These are phyloP conservation scores for Yamadazyma triangularis DNA, from an alignment of 1,139 yeast genomes.

Conservation along the genomic window DNA sequence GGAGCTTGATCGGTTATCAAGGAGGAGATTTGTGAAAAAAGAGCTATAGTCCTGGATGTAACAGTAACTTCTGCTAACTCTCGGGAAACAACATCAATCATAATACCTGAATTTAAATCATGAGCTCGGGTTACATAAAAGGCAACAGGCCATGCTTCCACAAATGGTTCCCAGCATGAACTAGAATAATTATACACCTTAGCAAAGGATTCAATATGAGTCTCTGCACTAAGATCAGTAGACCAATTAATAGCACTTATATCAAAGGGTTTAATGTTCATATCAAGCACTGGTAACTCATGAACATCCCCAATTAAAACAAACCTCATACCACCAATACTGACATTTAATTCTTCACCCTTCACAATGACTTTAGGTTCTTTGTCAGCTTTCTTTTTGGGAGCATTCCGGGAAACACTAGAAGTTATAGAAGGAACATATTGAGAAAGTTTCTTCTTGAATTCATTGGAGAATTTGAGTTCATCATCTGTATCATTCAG, in stretches of 20 bases:
- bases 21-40: constrained; percentile 63
- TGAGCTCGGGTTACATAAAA: constrained; percentile 56
- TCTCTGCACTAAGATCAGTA: constrained; percentile 70
- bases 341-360: constrained; percentile 69
- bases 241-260: constrained; percentile 84
- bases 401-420: constrained; percentile 23
- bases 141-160: constrained; percentile 85
- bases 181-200: constrained; percentile 88
- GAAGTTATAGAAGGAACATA: constrained; percentile 66
- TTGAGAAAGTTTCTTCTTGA: constrained; percentile 51
- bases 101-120: constrained; percentile 45
- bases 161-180: constrained; percentile 93
- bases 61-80: constrained; percentile 75
- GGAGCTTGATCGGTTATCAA: constrained; percentile 52
- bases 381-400: constrained; percentile 6
- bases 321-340: constrained; percentile 77
- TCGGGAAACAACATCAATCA: constrained; percentile 64
- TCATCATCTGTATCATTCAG: constrained; percentile 16
- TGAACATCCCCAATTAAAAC: constrained; percentile 92
- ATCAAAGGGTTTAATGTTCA: constrained; percentile 72
- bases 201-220: constrained; percentile 62
- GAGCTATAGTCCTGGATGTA: constrained; percentile 76
- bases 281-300: constrained; percentile 86
- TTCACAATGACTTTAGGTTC: constrained; percentile 43
- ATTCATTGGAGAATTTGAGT: constrained; percentile 55